These are phyloP conservation scores for Schrenkiella parvula DNA, from an alignment of 345 rosid species.

Conservation along the genomic window DNA sequence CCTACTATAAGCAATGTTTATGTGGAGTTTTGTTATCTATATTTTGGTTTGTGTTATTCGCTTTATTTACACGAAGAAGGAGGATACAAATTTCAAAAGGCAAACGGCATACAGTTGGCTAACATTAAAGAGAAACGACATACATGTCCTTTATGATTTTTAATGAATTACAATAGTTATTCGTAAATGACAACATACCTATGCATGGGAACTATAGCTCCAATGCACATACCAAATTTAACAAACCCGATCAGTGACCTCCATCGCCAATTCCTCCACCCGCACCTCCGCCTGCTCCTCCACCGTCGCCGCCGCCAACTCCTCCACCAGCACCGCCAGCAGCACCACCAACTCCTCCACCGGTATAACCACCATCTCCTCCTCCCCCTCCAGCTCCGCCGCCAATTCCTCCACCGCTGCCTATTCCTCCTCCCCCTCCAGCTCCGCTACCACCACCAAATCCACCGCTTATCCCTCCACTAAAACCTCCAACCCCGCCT, in stretches of 20 bases:
- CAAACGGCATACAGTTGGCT: not conserved
- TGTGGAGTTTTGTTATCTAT: too few relatives aligned
- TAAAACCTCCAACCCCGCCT: slow-evolving; percentile 30
- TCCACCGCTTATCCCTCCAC: slow-evolving; percentile 28
- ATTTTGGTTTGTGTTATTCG: too few relatives aligned
- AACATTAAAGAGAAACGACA: not conserved
- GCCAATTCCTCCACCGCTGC: not conserved
- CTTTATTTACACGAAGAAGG: not conserved
- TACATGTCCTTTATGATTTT: not conserved
- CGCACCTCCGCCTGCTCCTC: not conserved
- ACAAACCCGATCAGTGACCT: slow-evolving; percentile 19
- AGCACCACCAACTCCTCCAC: not conserved
- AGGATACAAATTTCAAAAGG: not conserved
- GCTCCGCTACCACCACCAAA: not conserved
- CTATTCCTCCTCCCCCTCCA: not conserved
- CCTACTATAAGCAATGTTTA: too few relatives aligned
- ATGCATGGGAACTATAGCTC: slow-evolving; percentile 16
- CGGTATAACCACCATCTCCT: too few relatives aligned
- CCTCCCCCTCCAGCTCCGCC: not conserved
- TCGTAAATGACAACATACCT: not conserved
- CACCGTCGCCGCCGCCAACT: not conserved
- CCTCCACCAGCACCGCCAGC: not conserved
- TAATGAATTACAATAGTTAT: not conserved
- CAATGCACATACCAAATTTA: not conserved
- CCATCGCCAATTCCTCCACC: too few relatives aligned